Evolutionary conservation across 805 yeast genomes (phyloP).

Genomic region (Pichia thaimueangensis): DNA sequence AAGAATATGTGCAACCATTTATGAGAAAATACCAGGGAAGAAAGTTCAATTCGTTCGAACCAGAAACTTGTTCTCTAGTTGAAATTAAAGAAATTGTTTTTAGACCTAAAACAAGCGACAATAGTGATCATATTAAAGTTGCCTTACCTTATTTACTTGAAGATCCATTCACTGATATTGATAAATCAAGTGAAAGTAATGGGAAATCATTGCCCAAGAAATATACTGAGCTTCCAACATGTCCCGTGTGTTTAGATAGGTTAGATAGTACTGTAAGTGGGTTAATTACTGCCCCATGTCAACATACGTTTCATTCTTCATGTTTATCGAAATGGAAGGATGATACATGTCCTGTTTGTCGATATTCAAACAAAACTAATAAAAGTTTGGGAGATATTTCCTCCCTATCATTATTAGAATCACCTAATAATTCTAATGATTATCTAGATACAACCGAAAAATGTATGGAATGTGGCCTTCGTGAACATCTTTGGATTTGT

Average conservation of each 20-base stretch:
- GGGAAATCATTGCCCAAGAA: slow-evolving; percentile 20
- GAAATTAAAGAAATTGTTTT: slow-evolving; percentile 57
- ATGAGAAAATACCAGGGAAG: slow-evolving; percentile 63
- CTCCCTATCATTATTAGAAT: not conserved
- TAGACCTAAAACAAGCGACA: slow-evolving; percentile 18
- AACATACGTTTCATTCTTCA: slow-evolving; percentile 87
- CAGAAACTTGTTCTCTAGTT: slow-evolving; percentile 76
- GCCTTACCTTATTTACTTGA: slow-evolving; percentile 61
- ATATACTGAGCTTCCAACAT: slow-evolving; percentile 67
- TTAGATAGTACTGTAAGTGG: slow-evolving; percentile 82
- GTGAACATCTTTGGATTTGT: slow-evolving; percentile 78
- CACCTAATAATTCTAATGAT: slow-evolving; percentile 4
- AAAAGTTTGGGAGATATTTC: not conserved
- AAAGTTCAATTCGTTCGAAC: slow-evolving; percentile 79
- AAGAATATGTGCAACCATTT: slow-evolving; percentile 54
- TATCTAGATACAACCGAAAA: slow-evolving; percentile 26
- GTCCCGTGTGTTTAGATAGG: slow-evolving; percentile 88
- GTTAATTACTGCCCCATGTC: slow-evolving; percentile 80
- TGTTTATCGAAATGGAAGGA: slow-evolving; percentile 87
- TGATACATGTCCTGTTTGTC: slow-evolving; percentile 85
- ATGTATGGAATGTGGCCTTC: slow-evolving; percentile 54
- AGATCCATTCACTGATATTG: slow-evolving; percentile 62
- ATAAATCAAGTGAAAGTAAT: not conserved
- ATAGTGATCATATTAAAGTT: slow-evolving; percentile 4
- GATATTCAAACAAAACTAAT: slow-evolving; percentile 51